Evolutionary conservation across 345 rosid genomes (phyloP).

Genomic region (Ailanthus altissimus): DNA sequence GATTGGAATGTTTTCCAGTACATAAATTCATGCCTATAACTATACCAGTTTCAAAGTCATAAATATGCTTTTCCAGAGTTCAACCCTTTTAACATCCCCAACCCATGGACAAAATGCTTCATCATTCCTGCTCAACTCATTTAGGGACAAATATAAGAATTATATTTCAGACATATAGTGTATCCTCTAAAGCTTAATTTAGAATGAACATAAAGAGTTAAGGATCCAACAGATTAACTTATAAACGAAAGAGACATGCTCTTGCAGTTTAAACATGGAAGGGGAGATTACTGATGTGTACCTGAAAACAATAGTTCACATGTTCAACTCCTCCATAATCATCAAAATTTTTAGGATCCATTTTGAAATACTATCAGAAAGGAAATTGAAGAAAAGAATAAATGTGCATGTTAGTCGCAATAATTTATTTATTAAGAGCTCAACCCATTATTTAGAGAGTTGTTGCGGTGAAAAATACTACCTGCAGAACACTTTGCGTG

Average conservation of each 20-base stretch:
- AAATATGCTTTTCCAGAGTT: neutral
- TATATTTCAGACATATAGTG: neutral
- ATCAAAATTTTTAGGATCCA: constrained; percentile 69
- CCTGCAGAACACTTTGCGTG: constrained; percentile 94
- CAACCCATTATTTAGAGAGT: neutral
- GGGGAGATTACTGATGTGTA: constrained; percentile 29
- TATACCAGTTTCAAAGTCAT: neutral
- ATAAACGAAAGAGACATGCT: constrained; percentile 12
- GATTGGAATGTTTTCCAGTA: neutral
- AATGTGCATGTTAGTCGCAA: constrained; percentile 11
- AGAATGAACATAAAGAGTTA: neutral
- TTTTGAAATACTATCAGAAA: constrained; percentile 75
- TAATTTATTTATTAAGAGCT: neutral
- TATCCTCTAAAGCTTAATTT: neutral
- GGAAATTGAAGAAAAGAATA: constrained; percentile 7
- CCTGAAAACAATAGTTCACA: constrained; percentile 89
- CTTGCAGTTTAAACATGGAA: neutral
- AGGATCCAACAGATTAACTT: constrained; percentile 4
- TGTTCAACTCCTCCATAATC: constrained; percentile 81
- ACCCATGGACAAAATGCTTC: neutral
- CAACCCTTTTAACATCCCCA: neutral
- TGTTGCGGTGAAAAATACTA: constrained; percentile 26
- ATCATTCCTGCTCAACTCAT: neutral
- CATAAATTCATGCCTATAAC: neutral
- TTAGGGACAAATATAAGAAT: neutral